Conservation (phyloP, 495 filamentous ascomycete genomes). For the Penicillium paradoxum region DNA sequence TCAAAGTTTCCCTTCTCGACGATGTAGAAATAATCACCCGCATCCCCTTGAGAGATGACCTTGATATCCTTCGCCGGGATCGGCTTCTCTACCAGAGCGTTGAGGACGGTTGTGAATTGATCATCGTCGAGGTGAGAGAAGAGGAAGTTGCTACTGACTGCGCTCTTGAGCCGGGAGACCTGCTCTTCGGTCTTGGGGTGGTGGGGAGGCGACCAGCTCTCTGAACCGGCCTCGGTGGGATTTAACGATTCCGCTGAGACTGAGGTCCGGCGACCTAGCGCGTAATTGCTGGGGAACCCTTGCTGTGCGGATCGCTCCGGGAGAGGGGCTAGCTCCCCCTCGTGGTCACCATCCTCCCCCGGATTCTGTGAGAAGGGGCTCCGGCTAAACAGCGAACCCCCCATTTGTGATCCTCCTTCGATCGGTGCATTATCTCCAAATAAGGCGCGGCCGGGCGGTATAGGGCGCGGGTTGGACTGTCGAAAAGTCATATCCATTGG, state of each 20-base stretch:
- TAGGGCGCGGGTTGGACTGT: slow-evolving; percentile 27
- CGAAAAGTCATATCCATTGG: slow-evolving; percentile 55
- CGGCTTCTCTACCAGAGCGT: slow-evolving; percentile 88
- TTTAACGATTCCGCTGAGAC: slow-evolving; percentile 96
- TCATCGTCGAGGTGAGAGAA: slow-evolving; percentile 95
- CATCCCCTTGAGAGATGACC: slow-evolving; percentile 93
- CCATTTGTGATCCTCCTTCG: slow-evolving; percentile 17
- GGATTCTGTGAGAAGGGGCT: slow-evolving; percentile 35
- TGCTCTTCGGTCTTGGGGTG: slow-evolving; percentile 82
- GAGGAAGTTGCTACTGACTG: slow-evolving; percentile 86
- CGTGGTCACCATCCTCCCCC: slow-evolving; percentile 20
- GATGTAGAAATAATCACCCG: slow-evolving; percentile 96
- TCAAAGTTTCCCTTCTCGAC: slow-evolving; percentile 90
- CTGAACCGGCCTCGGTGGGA: slow-evolving; percentile 71
- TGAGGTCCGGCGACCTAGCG: slow-evolving; percentile 86
- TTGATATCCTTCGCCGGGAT: slow-evolving; percentile 94
- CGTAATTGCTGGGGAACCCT: slow-evolving; percentile 88
- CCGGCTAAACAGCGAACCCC: slow-evolving; percentile 28
- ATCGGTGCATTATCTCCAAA: slow-evolving; percentile 31
- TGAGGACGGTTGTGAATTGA: slow-evolving; percentile 77
- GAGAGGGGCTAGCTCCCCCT: slow-evolving; percentile 28
- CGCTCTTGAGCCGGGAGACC: slow-evolving; percentile 66
- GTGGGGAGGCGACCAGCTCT: slow-evolving; percentile 85
- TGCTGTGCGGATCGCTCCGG: slow-evolving; percentile 42
- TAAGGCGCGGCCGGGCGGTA: slow-evolving; percentile 17